Evolutionary conservation across 148 eudicot species (phyloP).

Genomic region (Rheum nobile): DNA sequence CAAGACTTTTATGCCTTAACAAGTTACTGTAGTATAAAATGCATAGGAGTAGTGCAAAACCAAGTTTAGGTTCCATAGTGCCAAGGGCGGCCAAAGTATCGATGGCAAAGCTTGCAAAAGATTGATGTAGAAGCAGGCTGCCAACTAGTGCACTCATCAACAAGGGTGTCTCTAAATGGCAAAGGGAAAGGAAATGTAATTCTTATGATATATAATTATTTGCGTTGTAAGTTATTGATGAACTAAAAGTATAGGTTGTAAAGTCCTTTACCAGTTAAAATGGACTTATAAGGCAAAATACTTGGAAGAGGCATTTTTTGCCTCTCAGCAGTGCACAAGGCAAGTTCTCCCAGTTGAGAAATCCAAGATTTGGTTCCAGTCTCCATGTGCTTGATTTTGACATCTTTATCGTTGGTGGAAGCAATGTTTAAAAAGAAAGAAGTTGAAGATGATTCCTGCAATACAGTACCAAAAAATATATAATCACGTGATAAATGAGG

Average conservation of each 20-base stretch:
- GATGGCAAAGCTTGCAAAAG: conserved; percentile 38
- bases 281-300: conserved; percentile 34
- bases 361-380: conserved; percentile 47
- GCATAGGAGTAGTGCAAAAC: conserved; percentile 58
- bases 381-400: conserved; percentile 11
- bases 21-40: conserved; percentile 55
- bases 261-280: conserved; percentile 39
- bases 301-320: conserved; percentile 30
- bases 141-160: conserved; percentile 55
- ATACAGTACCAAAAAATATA: conserved; percentile 1
- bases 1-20: conserved; percentile 23
- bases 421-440: conserved; percentile 30
- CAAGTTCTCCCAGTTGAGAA: conserved; percentile 35
- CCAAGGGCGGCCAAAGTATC: conserved; percentile 55
- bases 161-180: conserved; percentile 55
- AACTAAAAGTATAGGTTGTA: neutral
- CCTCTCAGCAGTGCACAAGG: conserved; percentile 22
- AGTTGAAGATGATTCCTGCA: conserved; percentile 58
- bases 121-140: conserved; percentile 44
- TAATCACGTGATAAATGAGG: neutral
- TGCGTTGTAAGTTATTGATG: neutral
- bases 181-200: conserved; percentile 9
- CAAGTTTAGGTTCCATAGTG: conserved; percentile 58
- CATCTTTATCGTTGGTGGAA: conserved; percentile 18
- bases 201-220: neutral